phyloP scores from a whole-genome alignment of 805 yeast genomes.

The Metschnikowia corniflorae region DNA sequence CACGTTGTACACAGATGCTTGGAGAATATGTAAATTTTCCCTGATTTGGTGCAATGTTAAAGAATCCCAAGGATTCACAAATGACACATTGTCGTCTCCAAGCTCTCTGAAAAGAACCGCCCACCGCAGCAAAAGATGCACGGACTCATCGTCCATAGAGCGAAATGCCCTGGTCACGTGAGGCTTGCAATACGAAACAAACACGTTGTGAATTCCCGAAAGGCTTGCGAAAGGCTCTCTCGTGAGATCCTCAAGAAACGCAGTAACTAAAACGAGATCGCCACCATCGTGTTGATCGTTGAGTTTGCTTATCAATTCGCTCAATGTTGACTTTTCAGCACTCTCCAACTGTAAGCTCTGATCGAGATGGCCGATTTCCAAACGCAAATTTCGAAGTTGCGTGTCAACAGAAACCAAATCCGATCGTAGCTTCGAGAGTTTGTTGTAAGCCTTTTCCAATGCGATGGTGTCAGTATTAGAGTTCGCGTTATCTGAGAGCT shows the following conservation, averaged over 20 bases:
- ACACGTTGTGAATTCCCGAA: constrained; percentile 5
- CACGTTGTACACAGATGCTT: neutral
- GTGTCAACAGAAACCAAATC: constrained; percentile 16
- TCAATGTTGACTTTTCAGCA: neutral
- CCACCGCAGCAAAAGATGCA: constrained; percentile 7
- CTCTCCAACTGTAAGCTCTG: constrained; percentile 2
- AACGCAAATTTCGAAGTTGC: constrained; percentile 2
- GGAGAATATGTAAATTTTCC: neutral
- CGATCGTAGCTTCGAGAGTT: constrained; percentile 14
- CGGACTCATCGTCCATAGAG: constrained; percentile 2
- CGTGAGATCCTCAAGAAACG: constrained; percentile 6
- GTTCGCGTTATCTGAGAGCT: constrained; percentile 25
- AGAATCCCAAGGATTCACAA: constrained; percentile 15
- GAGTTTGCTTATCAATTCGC: constrained; percentile 1
- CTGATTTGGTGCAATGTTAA: constrained; percentile 6
- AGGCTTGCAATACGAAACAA: constrained; percentile 5
- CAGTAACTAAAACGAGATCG: neutral
- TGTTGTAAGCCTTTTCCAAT: constrained; percentile 12
- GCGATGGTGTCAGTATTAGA: constrained; percentile 7
- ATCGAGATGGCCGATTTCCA: constrained; percentile 7
- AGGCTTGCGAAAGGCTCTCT: constrained; percentile 3
- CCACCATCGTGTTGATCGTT: too few species aligned
- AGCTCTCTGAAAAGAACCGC: constrained; percentile 8
- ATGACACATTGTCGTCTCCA: neutral
- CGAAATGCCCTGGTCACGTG: constrained; percentile 6